Conservation (phyloP, 768 basidiomycete species). For the Gautieria morchelliformis region DNA sequence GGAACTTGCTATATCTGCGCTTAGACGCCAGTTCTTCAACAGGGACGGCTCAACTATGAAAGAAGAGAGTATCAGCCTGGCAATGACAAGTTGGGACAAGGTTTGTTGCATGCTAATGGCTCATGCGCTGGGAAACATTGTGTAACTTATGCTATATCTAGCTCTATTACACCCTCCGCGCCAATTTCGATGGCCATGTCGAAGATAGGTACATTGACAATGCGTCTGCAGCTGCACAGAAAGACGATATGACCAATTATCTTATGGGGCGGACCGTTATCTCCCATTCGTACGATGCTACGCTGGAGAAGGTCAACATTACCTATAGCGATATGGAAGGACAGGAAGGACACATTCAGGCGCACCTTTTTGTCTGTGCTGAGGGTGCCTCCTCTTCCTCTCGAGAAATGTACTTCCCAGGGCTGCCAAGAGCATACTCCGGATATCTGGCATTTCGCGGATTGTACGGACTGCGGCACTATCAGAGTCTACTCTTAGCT, state of each 20-base stretch:
- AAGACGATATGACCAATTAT: not conserved
- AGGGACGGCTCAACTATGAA: conserved; percentile 3
- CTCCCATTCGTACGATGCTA: conserved; percentile 4
- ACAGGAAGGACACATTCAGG: not conserved
- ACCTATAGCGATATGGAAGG: not conserved
- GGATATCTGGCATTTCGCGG: conserved; percentile 9
- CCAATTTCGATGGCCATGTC: conserved; percentile 5
- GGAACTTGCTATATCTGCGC: conserved; percentile 1
- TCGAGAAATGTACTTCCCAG: conserved; percentile 7
- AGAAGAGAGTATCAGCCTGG: not conserved
- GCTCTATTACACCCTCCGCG: conserved; percentile 7
- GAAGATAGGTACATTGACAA: conserved; percentile 1
- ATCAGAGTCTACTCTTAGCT: not conserved
- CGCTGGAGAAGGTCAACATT: not conserved
- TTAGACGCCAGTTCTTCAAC: conserved; percentile 3
- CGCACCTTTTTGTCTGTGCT: conserved; percentile 7
- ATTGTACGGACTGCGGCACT: not conserved
- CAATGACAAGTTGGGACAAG: conserved; percentile 9
- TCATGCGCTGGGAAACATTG: not conserved
- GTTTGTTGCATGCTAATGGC: not conserved
- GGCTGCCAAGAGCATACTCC: conserved; percentile 3
- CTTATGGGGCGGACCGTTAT: conserved; percentile 6
- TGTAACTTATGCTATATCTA: not conserved
- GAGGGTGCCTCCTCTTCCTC: conserved; percentile 8
- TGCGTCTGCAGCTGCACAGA: not conserved